phyloP scores from a whole-genome alignment of 2,329 filamentous ascomycete genomes.

The Coniochaeta sp. region DNA sequence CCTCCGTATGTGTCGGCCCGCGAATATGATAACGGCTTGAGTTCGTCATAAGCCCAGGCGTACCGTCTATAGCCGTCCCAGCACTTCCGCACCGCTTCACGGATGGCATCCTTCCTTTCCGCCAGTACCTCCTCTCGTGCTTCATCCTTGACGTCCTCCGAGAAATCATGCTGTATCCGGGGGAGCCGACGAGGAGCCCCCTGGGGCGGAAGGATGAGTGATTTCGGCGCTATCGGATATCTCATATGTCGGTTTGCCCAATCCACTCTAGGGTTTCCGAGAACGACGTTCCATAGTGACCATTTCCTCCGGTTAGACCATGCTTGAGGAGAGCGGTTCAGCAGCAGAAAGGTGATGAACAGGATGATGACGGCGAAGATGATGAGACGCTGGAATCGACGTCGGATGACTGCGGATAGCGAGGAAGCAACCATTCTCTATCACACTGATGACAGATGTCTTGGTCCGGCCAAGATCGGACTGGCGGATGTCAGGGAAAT shows the following conservation, averaged over 20 bases:
- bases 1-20: conserved; percentile 42
- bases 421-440: neutral
- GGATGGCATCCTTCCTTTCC: conserved; percentile 29
- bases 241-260: conserved; percentile 18
- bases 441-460: neutral
- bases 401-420: neutral
- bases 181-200: conserved; percentile 24
- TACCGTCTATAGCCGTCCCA: conserved; percentile 46
- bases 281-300: conserved; percentile 13
- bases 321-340: conserved; percentile 2
- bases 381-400: neutral
- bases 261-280: conserved; percentile 17
- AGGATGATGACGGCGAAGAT: neutral
- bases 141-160: conserved; percentile 23
- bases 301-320: conserved; percentile 1
- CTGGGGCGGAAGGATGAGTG: conserved; percentile 21
- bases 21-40: conserved; percentile 40
- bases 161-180: conserved; percentile 36
- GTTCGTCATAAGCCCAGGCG: conserved; percentile 51
- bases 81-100: conserved; percentile 32
- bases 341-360: conserved; percentile 11
- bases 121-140: conserved; percentile 28
- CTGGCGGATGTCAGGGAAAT: too few relatives aligned
- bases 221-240: conserved; percentile 14
- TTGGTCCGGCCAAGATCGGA: neutral